Percentiles rank a stretch among this genome's conserved stretches.
Conservation (phyloP, 2,329 filamentous ascomycete species). For the Taxawa tesnikishii region DNA sequence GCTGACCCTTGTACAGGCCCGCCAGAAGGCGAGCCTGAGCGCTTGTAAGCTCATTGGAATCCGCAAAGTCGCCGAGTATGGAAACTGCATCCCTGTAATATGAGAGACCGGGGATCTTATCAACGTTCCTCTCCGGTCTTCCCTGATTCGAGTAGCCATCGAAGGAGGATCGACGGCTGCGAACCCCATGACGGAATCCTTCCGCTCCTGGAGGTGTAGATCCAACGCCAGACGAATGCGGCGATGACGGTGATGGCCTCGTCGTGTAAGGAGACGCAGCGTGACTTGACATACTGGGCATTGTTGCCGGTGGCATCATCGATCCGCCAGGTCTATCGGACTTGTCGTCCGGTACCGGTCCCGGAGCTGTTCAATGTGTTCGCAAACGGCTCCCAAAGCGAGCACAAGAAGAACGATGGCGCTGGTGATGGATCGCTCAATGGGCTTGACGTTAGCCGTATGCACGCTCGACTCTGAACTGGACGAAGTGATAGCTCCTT, state of each 20-base stretch:
- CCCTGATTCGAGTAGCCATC: constrained; percentile 13
- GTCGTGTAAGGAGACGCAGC: constrained; percentile 13
- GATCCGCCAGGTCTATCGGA: too few relatives aligned
- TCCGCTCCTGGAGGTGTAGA: constrained; percentile 17
- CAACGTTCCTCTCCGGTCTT: constrained; percentile 35
- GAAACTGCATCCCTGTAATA: constrained; percentile 82
- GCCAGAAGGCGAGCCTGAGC: constrained; percentile 78
- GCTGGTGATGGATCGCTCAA: constrained; percentile 59
- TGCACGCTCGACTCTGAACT: constrained; percentile 13
- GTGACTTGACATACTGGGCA: background rate
- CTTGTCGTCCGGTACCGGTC: constrained; percentile 41
- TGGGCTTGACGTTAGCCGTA: constrained; percentile 10
- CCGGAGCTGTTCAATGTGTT: constrained; percentile 35
- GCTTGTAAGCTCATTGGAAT: constrained; percentile 67
- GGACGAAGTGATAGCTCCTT: constrained; percentile 1
- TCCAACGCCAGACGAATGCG: constrained; percentile 19
- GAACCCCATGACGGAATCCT: constrained; percentile 10
- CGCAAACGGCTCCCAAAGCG: constrained; percentile 75
- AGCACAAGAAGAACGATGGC: constrained; percentile 73
- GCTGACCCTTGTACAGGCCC: constrained; percentile 77
- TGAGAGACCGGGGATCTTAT: constrained; percentile 76
- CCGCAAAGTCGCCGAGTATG: constrained; percentile 71
- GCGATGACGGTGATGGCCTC: constrained; percentile 25
- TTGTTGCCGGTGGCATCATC: constrained; percentile 2
- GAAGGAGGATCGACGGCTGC: constrained; percentile 18